Evolutionary conservation across 140 eudicot genomes (phyloP), one percentile per base, ranked within the genome.

Genomic region (Cichorium intybus): DNA sequence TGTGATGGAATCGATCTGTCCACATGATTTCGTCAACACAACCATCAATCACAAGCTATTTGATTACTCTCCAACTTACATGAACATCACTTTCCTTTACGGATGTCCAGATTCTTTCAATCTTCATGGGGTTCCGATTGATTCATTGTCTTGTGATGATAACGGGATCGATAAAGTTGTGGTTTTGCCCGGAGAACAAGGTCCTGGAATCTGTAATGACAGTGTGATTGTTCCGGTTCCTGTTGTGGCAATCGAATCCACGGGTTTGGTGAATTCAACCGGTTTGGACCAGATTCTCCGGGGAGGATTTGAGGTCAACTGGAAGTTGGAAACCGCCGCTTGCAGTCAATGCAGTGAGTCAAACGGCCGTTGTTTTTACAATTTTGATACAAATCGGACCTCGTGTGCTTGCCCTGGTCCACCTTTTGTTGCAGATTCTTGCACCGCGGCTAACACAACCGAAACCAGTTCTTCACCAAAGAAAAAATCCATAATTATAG

Each of bases 181-280:
- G 41, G 60, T 75, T n/a, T 33, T 71, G 47, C 77, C 78, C 0
- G 95, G 97, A 23, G 80, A 65, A 21, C 71, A 37, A 16, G 89
- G 81, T 31, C 89, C 93, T 0, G 87, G 85, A 52, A 73, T 54
- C 26, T 90, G 97, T 48, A 63, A 81, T 3, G 50, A 55, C 9
- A 79, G 95, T 48, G 92, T 86, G 41, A 73, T 79, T 2, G 79
- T 84, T 52, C 95, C 95, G 0, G 81, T 79, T 41, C 80, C 71
- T 11, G 71, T 31, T 12, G 43, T 29, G 55, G 70, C 60, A 28
- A 45, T 68, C 4, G 61, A 70, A 55, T 57, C 69, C 22, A 61
- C 35, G 1, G 86, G 83, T 5, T 33, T 76, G 21, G 68, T 73
- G 48, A 81, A 79, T 29, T 49, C 57, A 5, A 68, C 73, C 46